These are phyloP conservation scores for Erodium texanum DNA, from an alignment of 441 rosid genomes.

Conservation along the genomic window DNA sequence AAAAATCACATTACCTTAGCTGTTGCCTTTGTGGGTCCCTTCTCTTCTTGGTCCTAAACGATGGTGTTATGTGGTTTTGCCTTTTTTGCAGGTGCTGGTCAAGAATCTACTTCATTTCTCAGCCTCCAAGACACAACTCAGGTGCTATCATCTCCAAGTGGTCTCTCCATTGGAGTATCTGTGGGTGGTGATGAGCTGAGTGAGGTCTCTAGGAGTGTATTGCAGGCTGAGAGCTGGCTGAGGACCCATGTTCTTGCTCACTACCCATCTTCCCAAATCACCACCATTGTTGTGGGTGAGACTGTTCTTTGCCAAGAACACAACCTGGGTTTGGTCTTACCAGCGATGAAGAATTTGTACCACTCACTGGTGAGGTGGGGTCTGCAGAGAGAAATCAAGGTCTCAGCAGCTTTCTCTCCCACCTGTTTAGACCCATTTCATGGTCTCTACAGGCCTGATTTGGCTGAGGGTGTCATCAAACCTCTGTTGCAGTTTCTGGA, in stretches of 20 bases:
- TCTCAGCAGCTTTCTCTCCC: conserved; percentile 43
- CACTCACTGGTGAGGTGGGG: conserved; percentile 69
- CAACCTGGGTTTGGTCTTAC: conserved; percentile 31
- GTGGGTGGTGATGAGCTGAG: conserved; percentile 34
- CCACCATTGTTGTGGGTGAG: conserved; percentile 49
- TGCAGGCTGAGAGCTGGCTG: conserved; percentile 69
- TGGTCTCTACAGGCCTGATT: conserved; percentile 11
- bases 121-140: conserved; percentile 24
- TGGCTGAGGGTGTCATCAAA: conserved; percentile 23
- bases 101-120: conserved; percentile 39
- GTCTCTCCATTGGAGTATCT: conserved; percentile 35
- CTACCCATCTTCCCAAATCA: conserved; percentile 52
- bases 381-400: conserved; percentile 49
- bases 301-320: conserved; percentile 33
- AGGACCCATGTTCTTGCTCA: conserved; percentile 49
- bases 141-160: conserved; percentile 21
- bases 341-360: conserved; percentile 45
- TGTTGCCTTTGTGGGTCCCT: no score
- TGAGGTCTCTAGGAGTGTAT: conserved; percentile 47
- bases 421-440: conserved; percentile 26
- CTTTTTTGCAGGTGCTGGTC: conserved; percentile 40
- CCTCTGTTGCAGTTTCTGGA: conserved; percentile 38
- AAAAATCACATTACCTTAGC: background rate
- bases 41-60: background rate
- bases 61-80: background rate